These are phyloP conservation scores for Fagus sylvatica DNA, from an alignment of 306 rosid genomes.

Conservation along the genomic window DNA sequence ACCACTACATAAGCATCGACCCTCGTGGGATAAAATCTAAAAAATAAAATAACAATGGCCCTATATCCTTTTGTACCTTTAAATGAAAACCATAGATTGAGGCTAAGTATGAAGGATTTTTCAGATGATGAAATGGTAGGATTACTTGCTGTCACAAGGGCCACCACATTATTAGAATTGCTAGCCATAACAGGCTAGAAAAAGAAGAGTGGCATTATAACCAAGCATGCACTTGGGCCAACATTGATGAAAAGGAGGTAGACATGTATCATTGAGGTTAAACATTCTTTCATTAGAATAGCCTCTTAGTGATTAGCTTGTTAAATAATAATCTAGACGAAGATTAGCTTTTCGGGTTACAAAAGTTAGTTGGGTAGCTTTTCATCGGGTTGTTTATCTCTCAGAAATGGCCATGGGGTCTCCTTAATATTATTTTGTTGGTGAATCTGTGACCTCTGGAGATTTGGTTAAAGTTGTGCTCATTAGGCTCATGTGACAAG, in stretches of 20 bases:
- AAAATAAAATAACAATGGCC: conserved; percentile 33
- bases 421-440: conserved; percentile 11
- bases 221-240: conserved; percentile 64
- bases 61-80: conserved; percentile 45
- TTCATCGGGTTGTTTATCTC: conserved; percentile 10
- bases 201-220: conserved; percentile 38
- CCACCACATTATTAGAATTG: conserved; percentile 45
- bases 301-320: conserved; percentile 36
- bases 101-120: conserved; percentile 40
- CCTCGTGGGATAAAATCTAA: conserved; percentile 41
- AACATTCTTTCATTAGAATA: conserved; percentile 47
- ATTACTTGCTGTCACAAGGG: conserved; percentile 49
- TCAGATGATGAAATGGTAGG: conserved; percentile 31
- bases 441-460: conserved; percentile 20
- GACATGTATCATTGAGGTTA: conserved; percentile 41
- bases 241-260: conserved; percentile 34
- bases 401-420: conserved; percentile 32
- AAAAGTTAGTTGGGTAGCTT: conserved; percentile 39
- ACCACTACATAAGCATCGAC: conserved; percentile 48
- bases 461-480: conserved; percentile 44
- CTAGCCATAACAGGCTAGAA: conserved; percentile 44
- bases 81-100: conserved; percentile 51
- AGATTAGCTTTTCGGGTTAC: conserved; percentile 35
- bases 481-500: conserved; percentile 60
- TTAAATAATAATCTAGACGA: conserved; percentile 34